Percentiles rank a stretch among this genome's conserved stretches.
These are phyloP conservation scores for Proliferodiscus dingleyae DNA, from an alignment of 2,329 filamentous ascomycete species.

Conservation along the genomic window DNA sequence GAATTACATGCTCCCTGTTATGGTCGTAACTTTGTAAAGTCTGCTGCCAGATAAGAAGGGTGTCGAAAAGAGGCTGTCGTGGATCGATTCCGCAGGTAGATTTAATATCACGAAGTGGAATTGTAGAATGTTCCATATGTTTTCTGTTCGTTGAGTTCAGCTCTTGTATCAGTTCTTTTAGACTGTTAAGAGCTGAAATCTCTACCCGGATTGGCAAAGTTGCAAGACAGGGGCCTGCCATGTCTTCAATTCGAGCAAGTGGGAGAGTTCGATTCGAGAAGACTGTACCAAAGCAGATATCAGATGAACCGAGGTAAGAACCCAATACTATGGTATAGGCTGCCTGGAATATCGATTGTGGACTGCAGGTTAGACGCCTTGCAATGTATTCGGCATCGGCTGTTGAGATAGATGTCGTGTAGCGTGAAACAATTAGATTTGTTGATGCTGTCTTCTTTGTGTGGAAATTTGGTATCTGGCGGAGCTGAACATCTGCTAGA, in stretches of 20 bases:
- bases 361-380: conserved; percentile 36
- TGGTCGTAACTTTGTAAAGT: conserved; percentile 44
- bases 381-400: conserved; percentile 23
- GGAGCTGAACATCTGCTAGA: conserved; percentile 52
- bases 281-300: conserved; percentile 73
- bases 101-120: conserved; percentile 67
- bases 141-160: conserved; percentile 63
- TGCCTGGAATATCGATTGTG: conserved; percentile 72
- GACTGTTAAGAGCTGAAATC: conserved; percentile 44
- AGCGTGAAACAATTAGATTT: conserved; percentile 27
- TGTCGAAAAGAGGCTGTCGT: conserved; percentile 63
- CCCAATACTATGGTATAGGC: conserved; percentile 62
- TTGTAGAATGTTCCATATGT: conserved; percentile 56
- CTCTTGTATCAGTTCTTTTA: conserved; percentile 56
- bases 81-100: conserved; percentile 51
- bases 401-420: conserved; percentile 30
- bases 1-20: conserved; percentile 38
- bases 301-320: conserved; percentile 56
- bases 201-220: conserved; percentile 69
- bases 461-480: conserved; percentile 54
- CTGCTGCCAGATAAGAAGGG: conserved; percentile 81
- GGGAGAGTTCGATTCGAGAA: conserved; percentile 78
- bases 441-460: conserved; percentile 30
- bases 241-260: conserved; percentile 61
- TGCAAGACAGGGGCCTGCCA: conserved; percentile 75